A percentile compares a stretch with the other conserved stretches of the same genome.
These are phyloP conservation scores for Elaphomyces granulatus DNA, from an alignment of 495 filamentous ascomycete genomes.

Conservation along the genomic window DNA sequence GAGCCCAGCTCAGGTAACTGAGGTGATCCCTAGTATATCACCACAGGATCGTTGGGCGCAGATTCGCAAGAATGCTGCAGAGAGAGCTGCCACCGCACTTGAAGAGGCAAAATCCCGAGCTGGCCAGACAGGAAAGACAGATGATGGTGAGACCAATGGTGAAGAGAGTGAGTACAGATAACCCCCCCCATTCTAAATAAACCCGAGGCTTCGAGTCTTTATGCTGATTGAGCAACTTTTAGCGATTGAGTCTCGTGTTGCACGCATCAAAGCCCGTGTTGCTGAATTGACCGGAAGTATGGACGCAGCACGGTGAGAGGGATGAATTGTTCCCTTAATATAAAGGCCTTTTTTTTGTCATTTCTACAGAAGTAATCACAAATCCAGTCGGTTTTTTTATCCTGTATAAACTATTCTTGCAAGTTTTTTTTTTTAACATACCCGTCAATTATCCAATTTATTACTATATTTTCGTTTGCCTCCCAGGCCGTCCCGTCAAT, in stretches of 20 bases:
- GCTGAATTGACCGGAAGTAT: conserved; percentile 83
- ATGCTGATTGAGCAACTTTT: conserved; percentile 6
- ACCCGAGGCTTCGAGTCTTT: background rate
- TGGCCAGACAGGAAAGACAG: conserved; percentile 40
- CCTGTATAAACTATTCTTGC: no score
- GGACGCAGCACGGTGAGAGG: conserved; percentile 31
- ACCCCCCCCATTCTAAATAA: no score
- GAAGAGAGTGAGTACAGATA: conserved; percentile 78
- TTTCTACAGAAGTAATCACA: no score
- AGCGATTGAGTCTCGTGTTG: conserved; percentile 93
- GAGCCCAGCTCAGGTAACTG: conserved; percentile 1
- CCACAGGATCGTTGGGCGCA: conserved; percentile 77
- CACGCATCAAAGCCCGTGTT: conserved; percentile 93
- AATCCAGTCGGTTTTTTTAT: no score
- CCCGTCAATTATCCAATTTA: no score
- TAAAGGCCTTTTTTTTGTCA: no score
- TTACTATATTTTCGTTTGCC: no score
- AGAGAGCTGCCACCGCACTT: conserved; percentile 46
- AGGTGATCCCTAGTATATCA: conserved; percentile 7
- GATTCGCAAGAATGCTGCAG: conserved; percentile 85
- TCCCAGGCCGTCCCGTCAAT: no score
- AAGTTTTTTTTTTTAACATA: no score
- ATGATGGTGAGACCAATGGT: conserved; percentile 78
- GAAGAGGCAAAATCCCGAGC: conserved; percentile 36
- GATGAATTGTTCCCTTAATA: no score